Conservation (phyloP, 345 rosid genomes). For the Brassica rapa region DNA sequence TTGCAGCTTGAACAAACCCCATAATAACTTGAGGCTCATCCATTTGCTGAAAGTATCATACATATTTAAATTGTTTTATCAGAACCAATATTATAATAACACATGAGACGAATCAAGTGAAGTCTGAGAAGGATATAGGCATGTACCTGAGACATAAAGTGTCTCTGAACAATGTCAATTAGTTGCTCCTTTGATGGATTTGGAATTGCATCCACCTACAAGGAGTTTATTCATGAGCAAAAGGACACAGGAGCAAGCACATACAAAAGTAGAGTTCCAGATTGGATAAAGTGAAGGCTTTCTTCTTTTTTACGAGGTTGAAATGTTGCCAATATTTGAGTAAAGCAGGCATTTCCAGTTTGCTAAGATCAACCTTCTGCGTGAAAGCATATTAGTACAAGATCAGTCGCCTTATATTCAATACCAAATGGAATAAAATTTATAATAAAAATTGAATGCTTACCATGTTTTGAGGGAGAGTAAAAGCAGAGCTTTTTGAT, state of each 20-base stretch:
- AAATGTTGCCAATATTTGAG: slow-evolving; percentile 90
- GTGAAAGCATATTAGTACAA: background rate
- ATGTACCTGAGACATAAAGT: slow-evolving; percentile 90
- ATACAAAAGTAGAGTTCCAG: background rate
- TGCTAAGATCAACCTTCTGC: slow-evolving; percentile 93
- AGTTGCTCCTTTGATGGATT: slow-evolving; percentile 91
- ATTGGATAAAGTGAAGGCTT: background rate
- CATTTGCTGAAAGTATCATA: slow-evolving; percentile 60
- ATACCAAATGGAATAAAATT: background rate
- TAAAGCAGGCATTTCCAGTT: slow-evolving; percentile 84
- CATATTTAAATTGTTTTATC: background rate
- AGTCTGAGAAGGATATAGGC: background rate
- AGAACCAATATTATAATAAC: background rate
- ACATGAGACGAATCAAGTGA: background rate
- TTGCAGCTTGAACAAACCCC: slow-evolving; percentile 94
- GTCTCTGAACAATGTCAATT: slow-evolving; percentile 80
- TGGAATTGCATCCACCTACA: slow-evolving; percentile 76
- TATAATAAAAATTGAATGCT: background rate
- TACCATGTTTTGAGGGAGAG: slow-evolving; percentile 63
- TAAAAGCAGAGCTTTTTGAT: slow-evolving; percentile 62
- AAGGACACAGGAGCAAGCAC: background rate
- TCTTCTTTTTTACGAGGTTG: slow-evolving; percentile 61
- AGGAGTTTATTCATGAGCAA: slow-evolving; percentile 4
- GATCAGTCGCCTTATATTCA: background rate
- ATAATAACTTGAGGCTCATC: slow-evolving; percentile 94